Conservation (phyloP, 192 early-diverging fungal species). For the Phycomyces nitens region DNA sequence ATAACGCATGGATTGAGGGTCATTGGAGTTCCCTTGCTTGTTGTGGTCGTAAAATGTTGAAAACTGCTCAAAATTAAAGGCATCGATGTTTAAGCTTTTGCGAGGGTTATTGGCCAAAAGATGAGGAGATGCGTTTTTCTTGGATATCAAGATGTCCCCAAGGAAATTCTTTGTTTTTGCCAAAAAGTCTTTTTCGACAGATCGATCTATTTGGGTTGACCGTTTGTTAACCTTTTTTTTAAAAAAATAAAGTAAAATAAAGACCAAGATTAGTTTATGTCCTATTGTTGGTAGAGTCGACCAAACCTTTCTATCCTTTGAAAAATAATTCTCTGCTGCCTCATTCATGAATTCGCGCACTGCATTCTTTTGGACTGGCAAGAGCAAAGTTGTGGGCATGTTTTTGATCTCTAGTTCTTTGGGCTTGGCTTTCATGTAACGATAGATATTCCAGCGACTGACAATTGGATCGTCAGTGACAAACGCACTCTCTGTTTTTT, state of each 20-base stretch:
- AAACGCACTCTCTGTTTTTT: conserved; percentile 28
- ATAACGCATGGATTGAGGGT: conserved; percentile 17
- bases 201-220: background rate
- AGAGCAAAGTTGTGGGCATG: conserved; percentile 40
- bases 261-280: background rate
- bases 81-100: conserved; percentile 19
- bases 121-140: background rate
- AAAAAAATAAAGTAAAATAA: background rate
- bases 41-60: conserved; percentile 25
- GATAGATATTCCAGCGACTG: conserved; percentile 49
- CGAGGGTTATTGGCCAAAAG: background rate
- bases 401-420: conserved; percentile 40
- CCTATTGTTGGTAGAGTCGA: too few relatives aligned
- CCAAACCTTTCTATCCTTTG: background rate
- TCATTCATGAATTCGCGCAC: conserved; percentile 43
- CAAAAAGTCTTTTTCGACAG: background rate
- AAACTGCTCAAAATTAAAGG: conserved; percentile 21
- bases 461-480: conserved; percentile 37
- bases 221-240: background rate
- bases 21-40: conserved; percentile 5
- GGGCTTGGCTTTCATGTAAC: conserved; percentile 48
- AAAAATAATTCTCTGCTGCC: background rate
- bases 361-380: conserved; percentile 45
- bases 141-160: background rate
- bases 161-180: background rate